Evolutionary conservation across 2,329 filamentous ascomycete species (phyloP).

Genomic region (Aureobasidium mangrovei): DNA sequence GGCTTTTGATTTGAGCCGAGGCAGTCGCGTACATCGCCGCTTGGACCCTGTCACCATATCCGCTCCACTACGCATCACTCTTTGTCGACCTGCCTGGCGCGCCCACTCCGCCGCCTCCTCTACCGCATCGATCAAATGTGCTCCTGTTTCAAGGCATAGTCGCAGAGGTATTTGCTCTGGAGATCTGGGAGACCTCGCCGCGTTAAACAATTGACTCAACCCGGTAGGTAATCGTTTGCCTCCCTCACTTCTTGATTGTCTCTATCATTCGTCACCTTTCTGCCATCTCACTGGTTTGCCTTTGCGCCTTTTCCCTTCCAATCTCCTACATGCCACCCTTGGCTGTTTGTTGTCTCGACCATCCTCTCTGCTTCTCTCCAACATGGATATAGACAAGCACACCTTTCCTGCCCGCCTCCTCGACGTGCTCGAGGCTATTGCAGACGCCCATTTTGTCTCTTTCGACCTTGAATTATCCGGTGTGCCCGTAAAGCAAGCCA

Average conservation of each 20-base stretch:
- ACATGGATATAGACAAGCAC: constrained; percentile 49
- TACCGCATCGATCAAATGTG: not conserved
- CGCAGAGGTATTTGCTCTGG: constrained; percentile 4
- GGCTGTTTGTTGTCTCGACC: not conserved
- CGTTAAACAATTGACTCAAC: constrained; percentile 6
- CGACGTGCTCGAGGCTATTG: constrained; percentile 49
- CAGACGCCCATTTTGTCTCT: constrained; percentile 52
- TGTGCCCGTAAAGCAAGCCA: constrained; percentile 38
- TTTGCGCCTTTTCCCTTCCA: not conserved
- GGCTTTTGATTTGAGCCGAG: no score
- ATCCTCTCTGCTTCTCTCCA: constrained; percentile 14
- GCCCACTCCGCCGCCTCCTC: no score
- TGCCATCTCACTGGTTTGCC: not conserved
- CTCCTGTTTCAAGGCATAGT: not conserved
- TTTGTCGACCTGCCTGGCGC: no score
- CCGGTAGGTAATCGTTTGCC: constrained; percentile 11
- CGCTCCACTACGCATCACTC: no score
- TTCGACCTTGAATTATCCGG: constrained; percentile 61
- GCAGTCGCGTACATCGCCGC: no score
- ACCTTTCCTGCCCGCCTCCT: constrained; percentile 45
- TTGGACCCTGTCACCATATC: no score
- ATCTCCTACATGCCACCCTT: not conserved
- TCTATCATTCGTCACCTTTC: constrained; percentile 7
- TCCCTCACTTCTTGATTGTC: constrained; percentile 7
- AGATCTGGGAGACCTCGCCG: not conserved